Base-by-base conservation (phyloP, 2,329 filamentous ascomycete genomes). In the Aspergillus sp. region DNA sequence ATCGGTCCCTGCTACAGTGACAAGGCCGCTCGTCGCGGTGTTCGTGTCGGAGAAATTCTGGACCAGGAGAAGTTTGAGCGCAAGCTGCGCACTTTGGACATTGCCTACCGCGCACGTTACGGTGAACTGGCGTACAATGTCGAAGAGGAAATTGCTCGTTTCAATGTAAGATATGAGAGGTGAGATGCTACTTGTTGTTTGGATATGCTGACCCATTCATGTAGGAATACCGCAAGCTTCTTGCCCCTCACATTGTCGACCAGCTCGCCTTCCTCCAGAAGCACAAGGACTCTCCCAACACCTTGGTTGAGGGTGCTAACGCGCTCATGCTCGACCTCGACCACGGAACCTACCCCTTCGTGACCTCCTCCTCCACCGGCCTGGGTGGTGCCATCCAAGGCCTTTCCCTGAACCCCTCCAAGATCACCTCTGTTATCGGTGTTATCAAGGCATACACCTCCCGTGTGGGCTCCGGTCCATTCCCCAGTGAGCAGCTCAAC, bases 371-470 rank as follows among this genome's bases (percentile, higher is more conserved):
- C 48, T 68, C 71, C 54, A 67, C 71, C 41, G 72, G 71, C 45
- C 61, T 74, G 8, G 71, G 70, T 27, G 71, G 71, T 34, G 70
- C 70, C 49, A 79, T 79, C 55, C 79, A 79, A 38, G 79, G 79
- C 26, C 72, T 83, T 11, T 78, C 78, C 32, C 64, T 83, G 32
- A 77, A 75, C 59, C 79, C 77, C 42, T 69, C 72, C 44, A 75
- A 73, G 49, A 73, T 83, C 53, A 74, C 71, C 47, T 73, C 75
- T 48, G 74, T 81, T 43, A 77, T 83, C 53, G 81, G 81, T 43
- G 80, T 84, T 2, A 76, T 83, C 37, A 84, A 84, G 60, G 80
- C 81, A 27, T 83, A 84, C 70, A 82, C 79, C 36, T 81, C 79
- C 4, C 75, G 77, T 39, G 77, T 79, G 29, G 73, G 71, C 52